phyloP scores from a whole-genome alignment of 2,329 filamentous ascomycete genomes.

The Colletotrichum neosansevieriae region DNA sequence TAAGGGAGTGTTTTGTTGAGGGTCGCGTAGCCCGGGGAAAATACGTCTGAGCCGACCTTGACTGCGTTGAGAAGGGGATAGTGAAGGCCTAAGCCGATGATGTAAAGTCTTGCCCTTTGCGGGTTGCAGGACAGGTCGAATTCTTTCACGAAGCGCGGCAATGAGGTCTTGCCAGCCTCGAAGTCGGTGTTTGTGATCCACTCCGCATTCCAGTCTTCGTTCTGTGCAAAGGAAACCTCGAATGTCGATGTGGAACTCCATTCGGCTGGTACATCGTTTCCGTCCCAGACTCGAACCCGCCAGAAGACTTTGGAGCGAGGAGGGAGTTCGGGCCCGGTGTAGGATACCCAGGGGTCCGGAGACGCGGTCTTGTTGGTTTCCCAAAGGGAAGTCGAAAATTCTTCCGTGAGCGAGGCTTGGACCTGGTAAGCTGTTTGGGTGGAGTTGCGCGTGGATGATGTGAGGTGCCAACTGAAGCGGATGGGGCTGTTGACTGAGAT shows the following conservation, averaged over 20 bases:
- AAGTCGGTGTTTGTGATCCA: conserved; percentile 34
- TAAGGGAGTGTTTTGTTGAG: conserved; percentile 38
- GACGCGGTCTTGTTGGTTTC: conserved; percentile 13
- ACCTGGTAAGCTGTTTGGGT: conserved; percentile 6
- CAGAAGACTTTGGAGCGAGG: conserved; percentile 28
- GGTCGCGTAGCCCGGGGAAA: not conserved
- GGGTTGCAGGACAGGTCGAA: conserved; percentile 26
- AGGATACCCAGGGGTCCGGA: not conserved
- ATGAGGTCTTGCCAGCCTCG: conserved; percentile 2
- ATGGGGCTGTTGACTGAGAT: conserved; percentile 29
- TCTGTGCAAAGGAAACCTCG: conserved; percentile 20
- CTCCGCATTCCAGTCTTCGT: conserved; percentile 28
- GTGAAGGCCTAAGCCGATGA: conserved; percentile 36
- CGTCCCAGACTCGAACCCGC: conserved; percentile 36
- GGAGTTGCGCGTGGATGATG: not conserved
- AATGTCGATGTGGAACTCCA: conserved; percentile 29
- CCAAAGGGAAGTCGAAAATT: conserved; percentile 18
- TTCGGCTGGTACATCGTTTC: not conserved
- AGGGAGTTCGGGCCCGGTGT: conserved; percentile 11
- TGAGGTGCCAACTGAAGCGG: conserved; percentile 7
- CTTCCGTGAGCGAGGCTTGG: not conserved
- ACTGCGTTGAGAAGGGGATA: conserved; percentile 23
- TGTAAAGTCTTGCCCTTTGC: conserved; percentile 24
- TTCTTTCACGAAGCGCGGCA: conserved; percentile 19
- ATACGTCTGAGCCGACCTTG: conserved; percentile 25